phyloP scores from a whole-genome alignment of 768 basidiomycete genomes.

The Leccinum boreale region DNA sequence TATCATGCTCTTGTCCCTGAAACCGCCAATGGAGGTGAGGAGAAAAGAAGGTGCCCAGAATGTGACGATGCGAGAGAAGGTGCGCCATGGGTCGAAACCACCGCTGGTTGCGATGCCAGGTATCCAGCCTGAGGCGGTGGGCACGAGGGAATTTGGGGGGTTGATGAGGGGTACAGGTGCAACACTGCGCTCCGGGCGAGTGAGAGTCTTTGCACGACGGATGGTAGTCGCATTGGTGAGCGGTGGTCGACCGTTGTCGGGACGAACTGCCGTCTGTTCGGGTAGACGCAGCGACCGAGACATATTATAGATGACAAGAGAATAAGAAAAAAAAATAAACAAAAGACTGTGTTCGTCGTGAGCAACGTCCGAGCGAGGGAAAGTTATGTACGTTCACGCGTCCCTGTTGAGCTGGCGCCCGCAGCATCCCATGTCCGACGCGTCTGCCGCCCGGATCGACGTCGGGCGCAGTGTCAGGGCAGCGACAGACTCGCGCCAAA shows the following conservation, averaged over 20 bases:
- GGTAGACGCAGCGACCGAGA: conserved; percentile 21
- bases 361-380: neutral
- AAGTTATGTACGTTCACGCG: neutral
- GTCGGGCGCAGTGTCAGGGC: neutral
- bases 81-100: conserved; percentile 66
- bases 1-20: conserved; percentile 71
- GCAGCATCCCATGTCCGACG: conserved; percentile 1
- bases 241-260: conserved; percentile 54
- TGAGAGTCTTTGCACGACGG: conserved; percentile 92
- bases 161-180: conserved; percentile 94
- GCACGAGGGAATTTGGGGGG: conserved; percentile 52
- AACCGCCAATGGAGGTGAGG: conserved; percentile 69
- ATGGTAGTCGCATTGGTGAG: conserved; percentile 54
- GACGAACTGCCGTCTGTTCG: conserved; percentile 5
- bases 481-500: neutral
- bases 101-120: conserved; percentile 28
- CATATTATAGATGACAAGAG: conserved; percentile 9
- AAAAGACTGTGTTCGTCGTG: neutral
- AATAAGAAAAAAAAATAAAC: too few relatives aligned
- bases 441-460: conserved; percentile 8
- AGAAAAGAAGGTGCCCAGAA: conserved; percentile 88
- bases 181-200: conserved; percentile 90
- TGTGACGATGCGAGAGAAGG: conserved; percentile 76
- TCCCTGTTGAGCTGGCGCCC: neutral
- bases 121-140: conserved; percentile 37